phyloP scores from a whole-genome alignment of 345 rosid species.

The Euphorbia lathyris region DNA sequence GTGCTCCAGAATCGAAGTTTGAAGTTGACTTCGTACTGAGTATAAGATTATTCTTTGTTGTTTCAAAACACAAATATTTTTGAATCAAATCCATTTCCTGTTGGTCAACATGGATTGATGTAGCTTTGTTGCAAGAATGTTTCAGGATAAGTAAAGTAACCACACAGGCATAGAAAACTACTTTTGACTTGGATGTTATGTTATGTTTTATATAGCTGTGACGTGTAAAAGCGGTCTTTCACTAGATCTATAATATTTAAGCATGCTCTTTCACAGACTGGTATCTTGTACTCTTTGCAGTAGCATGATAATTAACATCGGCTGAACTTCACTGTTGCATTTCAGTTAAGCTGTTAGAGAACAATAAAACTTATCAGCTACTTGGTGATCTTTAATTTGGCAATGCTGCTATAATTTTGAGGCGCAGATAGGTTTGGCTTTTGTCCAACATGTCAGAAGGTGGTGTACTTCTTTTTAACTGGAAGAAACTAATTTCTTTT shows the following conservation, averaged over 20 bases:
- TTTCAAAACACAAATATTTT: not conserved
- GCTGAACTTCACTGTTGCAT: not conserved
- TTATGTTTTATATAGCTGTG: not conserved
- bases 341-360: not conserved
- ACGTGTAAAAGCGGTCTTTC: not conserved
- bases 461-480: slow-evolving; percentile 2
- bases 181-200: not conserved
- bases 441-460: not conserved
- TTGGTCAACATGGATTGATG: not conserved
- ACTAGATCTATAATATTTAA: not conserved
- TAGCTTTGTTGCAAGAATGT: not conserved
- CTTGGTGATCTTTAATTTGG: not conserved
- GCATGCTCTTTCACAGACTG: not conserved
- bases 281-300: not conserved
- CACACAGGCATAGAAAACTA: not conserved
- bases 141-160: not conserved
- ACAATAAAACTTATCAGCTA: not conserved
- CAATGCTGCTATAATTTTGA: not conserved
- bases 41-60: not conserved
- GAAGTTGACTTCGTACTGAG: not conserved
- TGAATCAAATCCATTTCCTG: not conserved
- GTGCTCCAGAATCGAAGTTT: not conserved
- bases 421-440: not conserved
- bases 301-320: not conserved
- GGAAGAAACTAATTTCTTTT: slow-evolving; percentile 20